phyloP scores from a whole-genome alignment of 2,329 filamentous ascomycete species.

The Biscogniauxia mediterranea region DNA sequence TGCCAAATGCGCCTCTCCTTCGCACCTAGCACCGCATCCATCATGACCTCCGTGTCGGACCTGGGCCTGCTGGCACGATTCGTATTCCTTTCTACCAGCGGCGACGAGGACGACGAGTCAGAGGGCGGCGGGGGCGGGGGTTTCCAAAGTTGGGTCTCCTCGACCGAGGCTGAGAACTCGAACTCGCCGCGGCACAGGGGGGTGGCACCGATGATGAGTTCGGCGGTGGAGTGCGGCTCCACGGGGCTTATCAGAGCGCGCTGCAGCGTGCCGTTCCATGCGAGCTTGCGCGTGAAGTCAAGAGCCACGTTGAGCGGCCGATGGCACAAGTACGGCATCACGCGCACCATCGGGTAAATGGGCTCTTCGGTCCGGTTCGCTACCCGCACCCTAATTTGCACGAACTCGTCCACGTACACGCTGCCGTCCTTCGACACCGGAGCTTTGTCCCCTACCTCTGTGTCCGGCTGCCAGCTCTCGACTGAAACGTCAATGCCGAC shows the following conservation, averaged over 20 bases:
- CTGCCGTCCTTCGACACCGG: constrained; percentile 19
- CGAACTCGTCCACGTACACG: constrained; percentile 58
- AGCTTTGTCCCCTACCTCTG: constrained; percentile 1
- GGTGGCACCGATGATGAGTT: constrained; percentile 68
- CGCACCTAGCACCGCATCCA: constrained; percentile 57
- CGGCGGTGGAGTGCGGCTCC: constrained; percentile 53
- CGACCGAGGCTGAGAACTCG: constrained; percentile 75
- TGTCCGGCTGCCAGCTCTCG: constrained; percentile 23
- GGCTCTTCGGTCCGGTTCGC: constrained; percentile 68
- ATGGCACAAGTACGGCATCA: constrained; percentile 75
- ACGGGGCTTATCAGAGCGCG: constrained; percentile 62
- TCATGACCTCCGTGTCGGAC: constrained; percentile 55
- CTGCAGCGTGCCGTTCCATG: constrained; percentile 83
- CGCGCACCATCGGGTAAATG: constrained; percentile 53
- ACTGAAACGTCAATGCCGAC: constrained; percentile 65
- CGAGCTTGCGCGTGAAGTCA: constrained; percentile 78
- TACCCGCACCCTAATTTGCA: constrained; percentile 68
- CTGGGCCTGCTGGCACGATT: constrained; percentile 26
- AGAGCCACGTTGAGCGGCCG: constrained; percentile 70
- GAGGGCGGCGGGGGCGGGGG: constrained; percentile 14
- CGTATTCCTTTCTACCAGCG: constrained; percentile 10
- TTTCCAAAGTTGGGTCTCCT: constrained; percentile 66
- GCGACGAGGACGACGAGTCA: too few relatives aligned
- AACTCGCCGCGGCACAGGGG: constrained; percentile 78
- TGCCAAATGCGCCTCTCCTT: constrained; percentile 66